Conservation (phyloP, 805 yeast genomes). For the Lachancea meyersii region DNA sequence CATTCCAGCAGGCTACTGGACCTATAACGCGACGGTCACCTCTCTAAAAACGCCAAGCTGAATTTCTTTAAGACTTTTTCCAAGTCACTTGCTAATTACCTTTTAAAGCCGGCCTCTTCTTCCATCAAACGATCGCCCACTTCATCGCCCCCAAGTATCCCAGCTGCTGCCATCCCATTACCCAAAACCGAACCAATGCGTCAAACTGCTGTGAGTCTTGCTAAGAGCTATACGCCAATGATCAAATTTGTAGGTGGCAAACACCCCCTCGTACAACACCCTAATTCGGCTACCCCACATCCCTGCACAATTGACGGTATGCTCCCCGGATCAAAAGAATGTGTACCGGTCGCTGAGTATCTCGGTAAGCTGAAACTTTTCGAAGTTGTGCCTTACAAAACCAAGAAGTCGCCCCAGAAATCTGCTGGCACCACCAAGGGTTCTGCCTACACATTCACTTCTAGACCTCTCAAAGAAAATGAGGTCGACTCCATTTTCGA, state of each 20-base stretch:
- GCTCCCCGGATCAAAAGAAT: constrained; percentile 27
- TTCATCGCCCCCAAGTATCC: not conserved
- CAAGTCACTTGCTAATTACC: constrained; percentile 14
- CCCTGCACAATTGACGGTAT: constrained; percentile 27
- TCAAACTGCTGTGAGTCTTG: constrained; percentile 22
- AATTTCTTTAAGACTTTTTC: constrained; percentile 11
- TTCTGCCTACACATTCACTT: constrained; percentile 18
- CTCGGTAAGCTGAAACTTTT: constrained; percentile 36
- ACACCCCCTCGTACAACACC: constrained; percentile 43
- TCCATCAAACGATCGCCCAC: constrained; percentile 5
- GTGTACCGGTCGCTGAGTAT: constrained; percentile 20
- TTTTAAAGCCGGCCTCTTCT: constrained; percentile 12
- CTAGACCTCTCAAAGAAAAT: constrained; percentile 35
- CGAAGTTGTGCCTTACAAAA: constrained; percentile 37
- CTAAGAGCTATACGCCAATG: constrained; percentile 48
- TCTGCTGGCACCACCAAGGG: constrained; percentile 34
- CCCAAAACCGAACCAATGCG: constrained; percentile 25
- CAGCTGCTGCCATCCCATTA: not conserved
- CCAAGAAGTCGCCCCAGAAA: constrained; percentile 41
- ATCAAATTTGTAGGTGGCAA: constrained; percentile 87
- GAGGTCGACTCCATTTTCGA: constrained; percentile 51
- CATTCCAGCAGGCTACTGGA: no score
- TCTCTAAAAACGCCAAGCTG: constrained; percentile 12
- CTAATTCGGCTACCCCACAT: constrained; percentile 17
- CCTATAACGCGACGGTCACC: no score